These are phyloP conservation scores for Neurospora africana DNA, from an alignment of 495 filamentous ascomycete genomes.

Conservation along the genomic window DNA sequence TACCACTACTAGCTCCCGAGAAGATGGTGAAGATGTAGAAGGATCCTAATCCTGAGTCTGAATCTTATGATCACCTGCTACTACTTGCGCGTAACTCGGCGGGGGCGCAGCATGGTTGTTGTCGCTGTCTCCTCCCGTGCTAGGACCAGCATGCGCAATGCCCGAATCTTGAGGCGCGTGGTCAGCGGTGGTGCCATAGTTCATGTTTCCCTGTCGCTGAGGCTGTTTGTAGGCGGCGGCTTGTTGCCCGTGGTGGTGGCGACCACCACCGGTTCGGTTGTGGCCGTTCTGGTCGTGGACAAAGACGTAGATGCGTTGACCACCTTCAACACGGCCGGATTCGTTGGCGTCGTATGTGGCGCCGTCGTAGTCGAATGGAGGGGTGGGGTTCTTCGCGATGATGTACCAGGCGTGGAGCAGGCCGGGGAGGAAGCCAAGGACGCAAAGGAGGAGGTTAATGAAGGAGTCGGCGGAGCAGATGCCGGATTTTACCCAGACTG, in stretches of 20 bases:
- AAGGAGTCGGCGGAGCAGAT: conserved; percentile 87
- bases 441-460: conserved; percentile 89
- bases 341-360: not conserved
- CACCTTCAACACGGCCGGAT: not conserved
- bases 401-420: conserved; percentile 97
- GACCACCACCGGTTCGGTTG: not conserved
- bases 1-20: not conserved
- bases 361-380: conserved; percentile 49
- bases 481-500: conserved; percentile 93
- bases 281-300: conserved; percentile 28
- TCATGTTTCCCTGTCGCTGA: conserved; percentile 25
- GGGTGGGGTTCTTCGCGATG: conserved; percentile 80
- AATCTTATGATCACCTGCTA: conserved; percentile 80
- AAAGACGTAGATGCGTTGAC: conserved; percentile 52
- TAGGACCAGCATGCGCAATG: conserved; percentile 19
- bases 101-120: conserved; percentile 34
- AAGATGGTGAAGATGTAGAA: not conserved
- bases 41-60: conserved; percentile 53
- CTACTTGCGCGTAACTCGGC: conserved; percentile 76
- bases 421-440: conserved; percentile 83
- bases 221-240: conserved; percentile 11
- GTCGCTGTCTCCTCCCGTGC: conserved; percentile 40
- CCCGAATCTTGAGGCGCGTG: conserved; percentile 28
- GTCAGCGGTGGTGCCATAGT: conserved; percentile 26
- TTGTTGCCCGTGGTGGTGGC: conserved; percentile 12